Evolutionary conservation across 169 alveolate species (phyloP).

Genomic region (Eimeria praecox): DNA sequence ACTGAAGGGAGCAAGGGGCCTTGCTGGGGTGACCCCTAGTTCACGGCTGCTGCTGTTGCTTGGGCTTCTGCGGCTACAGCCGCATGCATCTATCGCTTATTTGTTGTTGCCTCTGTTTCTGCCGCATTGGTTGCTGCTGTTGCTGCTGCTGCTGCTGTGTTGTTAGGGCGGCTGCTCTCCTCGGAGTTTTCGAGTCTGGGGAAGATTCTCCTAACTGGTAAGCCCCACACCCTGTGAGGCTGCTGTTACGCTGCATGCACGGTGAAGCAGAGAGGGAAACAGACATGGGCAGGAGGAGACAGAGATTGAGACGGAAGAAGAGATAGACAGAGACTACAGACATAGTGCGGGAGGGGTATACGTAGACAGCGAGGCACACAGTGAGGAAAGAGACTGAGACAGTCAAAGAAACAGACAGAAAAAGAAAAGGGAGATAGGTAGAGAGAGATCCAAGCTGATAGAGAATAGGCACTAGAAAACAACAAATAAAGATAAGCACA

Average conservation of each 20-base stretch:
- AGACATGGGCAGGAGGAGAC: background rate
- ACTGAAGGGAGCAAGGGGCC: too few relatives aligned
- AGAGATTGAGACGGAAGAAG: background rate
- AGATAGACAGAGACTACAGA: background rate
- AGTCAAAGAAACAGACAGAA: background rate
- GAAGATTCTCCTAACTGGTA: constrained; percentile 3
- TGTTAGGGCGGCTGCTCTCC: background rate
- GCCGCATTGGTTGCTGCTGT: background rate
- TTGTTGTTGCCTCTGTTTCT: too few relatives aligned
- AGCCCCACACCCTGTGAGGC: background rate
- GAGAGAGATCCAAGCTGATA: background rate
- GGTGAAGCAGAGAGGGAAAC: background rate
- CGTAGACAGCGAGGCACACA: background rate
- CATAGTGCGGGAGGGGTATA: background rate
- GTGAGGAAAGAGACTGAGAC: background rate
- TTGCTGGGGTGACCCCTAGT: too few relatives aligned
- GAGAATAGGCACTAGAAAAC: background rate
- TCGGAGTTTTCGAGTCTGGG: constrained; percentile 21
- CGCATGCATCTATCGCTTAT: too few relatives aligned
- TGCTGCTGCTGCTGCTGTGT: background rate
- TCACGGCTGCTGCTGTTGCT: too few relatives aligned
- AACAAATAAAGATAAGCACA: background rate
- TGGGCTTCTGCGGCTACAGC: constrained; percentile 13
- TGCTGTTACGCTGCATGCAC: background rate
- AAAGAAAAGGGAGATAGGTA: background rate